Base-by-base conservation (phyloP, 192 early-diverging fungal genomes). In the Coemansia reversa region DNA sequence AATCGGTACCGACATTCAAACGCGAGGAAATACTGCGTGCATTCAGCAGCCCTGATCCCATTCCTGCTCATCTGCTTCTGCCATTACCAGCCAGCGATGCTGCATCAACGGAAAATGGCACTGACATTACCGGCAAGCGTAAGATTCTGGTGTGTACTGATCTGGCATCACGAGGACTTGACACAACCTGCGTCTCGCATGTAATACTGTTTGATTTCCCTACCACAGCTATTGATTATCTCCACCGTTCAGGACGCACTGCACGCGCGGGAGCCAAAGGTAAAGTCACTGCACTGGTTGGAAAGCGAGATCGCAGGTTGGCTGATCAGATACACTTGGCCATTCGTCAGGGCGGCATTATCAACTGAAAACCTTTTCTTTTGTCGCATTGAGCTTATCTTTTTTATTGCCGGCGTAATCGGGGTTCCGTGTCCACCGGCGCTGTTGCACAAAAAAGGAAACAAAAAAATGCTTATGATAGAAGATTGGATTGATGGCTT, bases 131-230 rank as follows among this genome's bases (percentile, higher is more conserved):
- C 20, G 58, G 23, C 9, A 35, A 50, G 23, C 72, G 75, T 65
- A 72, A 88, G 63, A 84, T 97, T 18, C 61, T 93, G 61, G 90
- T 95, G 33, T 91, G 92, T 58, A 98, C 95, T 1, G 95, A 98
- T 68, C 85, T 95, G 62, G 93, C 90, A 2, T 93, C 92, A 5
- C 84, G 95, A 29, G 95, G 95, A 0, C 75, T 98, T 28, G 95
- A 98, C 60, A 94, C 93, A 19, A 89, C 87, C 24, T 86, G 87
- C 54, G 93, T 94, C 5, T 83, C 89, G 25, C 95, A 95, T 74
- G 93, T 98, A 11, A 79, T 98, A 5, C 63, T 94, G 50, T 95
- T 91, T 63, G 94, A 98, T 51, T 95, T 98, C 69, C 95, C 95
- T 0, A 87, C 89, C 5, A 93, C 90, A 0, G 88, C 90, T 0